Evolutionary conservation across 176 grass and related monocot genomes (phyloP).

Genomic region (Oryza punctata): DNA sequence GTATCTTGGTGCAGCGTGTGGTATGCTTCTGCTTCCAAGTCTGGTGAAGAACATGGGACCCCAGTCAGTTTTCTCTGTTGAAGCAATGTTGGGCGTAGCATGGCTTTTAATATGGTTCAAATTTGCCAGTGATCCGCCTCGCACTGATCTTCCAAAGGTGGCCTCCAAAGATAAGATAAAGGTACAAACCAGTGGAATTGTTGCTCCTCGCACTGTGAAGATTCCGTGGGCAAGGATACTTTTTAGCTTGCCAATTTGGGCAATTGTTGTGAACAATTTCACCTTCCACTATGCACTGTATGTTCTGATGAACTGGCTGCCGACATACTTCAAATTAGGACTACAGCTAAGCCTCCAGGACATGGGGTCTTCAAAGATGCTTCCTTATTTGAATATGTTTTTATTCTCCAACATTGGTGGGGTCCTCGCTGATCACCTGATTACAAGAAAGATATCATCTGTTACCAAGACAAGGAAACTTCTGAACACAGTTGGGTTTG

Average conservation of each 20-base stretch:
- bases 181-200: constrained; percentile 6
- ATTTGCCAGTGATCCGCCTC: constrained; percentile 46
- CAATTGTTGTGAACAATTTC: constrained; percentile 69
- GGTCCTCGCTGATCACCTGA: constrained; percentile 54
- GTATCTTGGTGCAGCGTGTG: constrained; percentile 65
- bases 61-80: constrained; percentile 51
- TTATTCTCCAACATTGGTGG: constrained; percentile 67
- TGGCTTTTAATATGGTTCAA: constrained; percentile 64
- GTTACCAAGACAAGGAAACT: constrained; percentile 65
- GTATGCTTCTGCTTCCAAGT: constrained; percentile 59
- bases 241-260: constrained; percentile 57
- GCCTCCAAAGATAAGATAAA: constrained; percentile 50
- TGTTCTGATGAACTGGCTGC: constrained; percentile 72
- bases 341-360: constrained; percentile 62
- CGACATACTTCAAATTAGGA: constrained; percentile 61
- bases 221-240: constrained; percentile 66
- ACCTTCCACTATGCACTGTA: constrained; percentile 75
- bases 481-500: constrained; percentile 58
- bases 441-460: constrained; percentile 54
- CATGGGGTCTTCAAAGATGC: constrained; percentile 66
- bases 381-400: constrained; percentile 70
- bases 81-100: constrained; percentile 49
- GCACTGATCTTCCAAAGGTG: constrained; percentile 43
- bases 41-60: constrained; percentile 54
- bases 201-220: constrained; percentile 27